Conservation (phyloP, 2,329 filamentous ascomycete genomes). For the Rachicladosporium sp. region DNA sequence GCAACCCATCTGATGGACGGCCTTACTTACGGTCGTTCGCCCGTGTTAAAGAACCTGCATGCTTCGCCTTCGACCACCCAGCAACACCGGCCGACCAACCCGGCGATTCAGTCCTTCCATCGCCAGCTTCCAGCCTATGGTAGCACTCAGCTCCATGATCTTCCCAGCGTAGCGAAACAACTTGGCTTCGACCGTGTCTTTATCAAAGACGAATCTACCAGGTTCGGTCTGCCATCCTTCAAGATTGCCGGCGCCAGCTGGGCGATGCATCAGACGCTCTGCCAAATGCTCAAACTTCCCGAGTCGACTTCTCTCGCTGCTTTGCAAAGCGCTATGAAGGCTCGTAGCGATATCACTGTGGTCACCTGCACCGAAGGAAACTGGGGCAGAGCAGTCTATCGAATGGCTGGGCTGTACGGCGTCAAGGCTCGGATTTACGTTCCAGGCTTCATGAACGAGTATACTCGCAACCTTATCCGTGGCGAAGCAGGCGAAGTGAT, state of each 20-base stretch:
- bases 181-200: conserved; percentile 45
- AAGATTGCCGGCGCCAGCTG: conserved; percentile 69
- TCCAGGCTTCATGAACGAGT: conserved; percentile 41
- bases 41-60: too few relatives aligned
- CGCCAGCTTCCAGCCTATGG: conserved; percentile 42
- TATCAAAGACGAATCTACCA: conserved; percentile 56
- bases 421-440: conserved; percentile 49
- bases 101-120: conserved; percentile 36
- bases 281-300: conserved; percentile 30
- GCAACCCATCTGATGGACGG: too few relatives aligned
- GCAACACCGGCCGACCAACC: conserved; percentile 9
- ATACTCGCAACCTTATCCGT: conserved; percentile 43
- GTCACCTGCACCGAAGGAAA: conserved; percentile 62
- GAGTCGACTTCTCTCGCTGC: conserved; percentile 31
- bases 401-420: conserved; percentile 49
- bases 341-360: conserved; percentile 26
- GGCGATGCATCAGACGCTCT: conserved; percentile 49
- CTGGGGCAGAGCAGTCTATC: conserved; percentile 57
- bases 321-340: conserved; percentile 19
- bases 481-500: conserved; percentile 50
- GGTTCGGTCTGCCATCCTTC: conserved; percentile 58
- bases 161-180: conserved; percentile 43
- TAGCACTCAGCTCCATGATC: conserved; percentile 40
- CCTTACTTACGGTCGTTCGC: too few relatives aligned
- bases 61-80: conserved; percentile 2